phyloP scores from a whole-genome alignment of 495 filamentous ascomycete species.

The Choiromyces venosus region DNA sequence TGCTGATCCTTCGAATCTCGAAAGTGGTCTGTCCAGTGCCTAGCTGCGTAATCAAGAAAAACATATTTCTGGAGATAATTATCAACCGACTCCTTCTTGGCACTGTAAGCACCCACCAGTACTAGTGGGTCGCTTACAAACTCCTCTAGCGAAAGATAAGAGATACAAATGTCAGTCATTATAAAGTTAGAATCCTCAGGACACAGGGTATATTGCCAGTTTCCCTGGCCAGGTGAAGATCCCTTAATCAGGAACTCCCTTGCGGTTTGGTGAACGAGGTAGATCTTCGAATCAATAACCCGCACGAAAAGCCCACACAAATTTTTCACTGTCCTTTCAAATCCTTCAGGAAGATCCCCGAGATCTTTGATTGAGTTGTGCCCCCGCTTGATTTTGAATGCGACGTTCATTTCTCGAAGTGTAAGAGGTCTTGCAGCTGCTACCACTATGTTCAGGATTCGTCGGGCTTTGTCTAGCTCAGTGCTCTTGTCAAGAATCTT shows the following conservation, averaged over 20 bases:
- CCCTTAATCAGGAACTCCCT: conserved; percentile 15
- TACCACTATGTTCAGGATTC: too few species aligned
- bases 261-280: conserved; percentile 29
- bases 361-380: conserved; percentile 38
- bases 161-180: conserved; percentile 16
- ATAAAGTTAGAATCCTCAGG: conserved; percentile 14
- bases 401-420: conserved; percentile 47
- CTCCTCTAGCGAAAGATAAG: conserved; percentile 10
- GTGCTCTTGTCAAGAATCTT: too few species aligned
- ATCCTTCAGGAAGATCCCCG: not conserved
- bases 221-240: not conserved
- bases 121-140: conserved; percentile 15
- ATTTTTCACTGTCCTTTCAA: conserved; percentile 35
- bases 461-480: too few species aligned
- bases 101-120: not conserved
- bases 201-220: conserved; percentile 11
- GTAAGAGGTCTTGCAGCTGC: too few species aligned
- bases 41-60: conserved; percentile 26
- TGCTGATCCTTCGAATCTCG: conserved; percentile 1
- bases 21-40: conserved; percentile 12
- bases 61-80: not conserved
- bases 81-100: not conserved
- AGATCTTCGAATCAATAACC: conserved; percentile 44
- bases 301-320: conserved; percentile 47
- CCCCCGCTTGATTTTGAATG: conserved; percentile 41